These are phyloP conservation scores for Exutisphaerella laricina DNA, from an alignment of 2,329 filamentous ascomycete genomes.

Conservation along the genomic window DNA sequence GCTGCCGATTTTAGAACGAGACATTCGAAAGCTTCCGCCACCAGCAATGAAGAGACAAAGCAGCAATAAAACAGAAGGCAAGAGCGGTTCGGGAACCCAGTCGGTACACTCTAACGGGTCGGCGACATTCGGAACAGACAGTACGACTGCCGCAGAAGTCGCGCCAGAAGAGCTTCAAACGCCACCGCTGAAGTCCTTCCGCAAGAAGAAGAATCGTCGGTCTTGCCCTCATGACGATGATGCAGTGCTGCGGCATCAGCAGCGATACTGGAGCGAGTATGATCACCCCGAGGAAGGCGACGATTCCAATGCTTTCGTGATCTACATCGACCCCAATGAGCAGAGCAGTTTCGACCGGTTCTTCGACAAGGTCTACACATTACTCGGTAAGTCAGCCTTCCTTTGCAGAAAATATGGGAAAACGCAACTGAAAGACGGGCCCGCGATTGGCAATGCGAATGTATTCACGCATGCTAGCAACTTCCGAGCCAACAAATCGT, in stretches of 20 bases:
- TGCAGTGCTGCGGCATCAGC: constrained; percentile 23
- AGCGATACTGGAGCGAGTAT: constrained; percentile 77
- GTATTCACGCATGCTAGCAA: too few species aligned
- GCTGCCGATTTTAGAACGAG: constrained; percentile 43
- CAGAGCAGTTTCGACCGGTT: constrained; percentile 60
- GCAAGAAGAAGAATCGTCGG: constrained; percentile 35
- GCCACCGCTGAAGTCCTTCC: constrained; percentile 39
- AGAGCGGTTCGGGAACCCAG: constrained; percentile 16
- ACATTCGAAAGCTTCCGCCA: constrained; percentile 50
- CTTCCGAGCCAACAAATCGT: too few species aligned
- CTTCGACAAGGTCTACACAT: constrained; percentile 47
- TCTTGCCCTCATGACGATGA: not conserved
- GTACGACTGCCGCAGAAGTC: constrained; percentile 30
- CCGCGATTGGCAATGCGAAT: too few species aligned
- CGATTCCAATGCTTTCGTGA: constrained; percentile 56
- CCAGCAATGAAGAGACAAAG: constrained; percentile 27
- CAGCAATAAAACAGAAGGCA: constrained; percentile 15
- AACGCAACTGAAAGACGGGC: too few species aligned
- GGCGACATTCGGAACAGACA: constrained; percentile 23
- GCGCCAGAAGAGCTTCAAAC: constrained; percentile 35
- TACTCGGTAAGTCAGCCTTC: constrained; percentile 31
- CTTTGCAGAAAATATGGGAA: too few species aligned
- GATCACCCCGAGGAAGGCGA: constrained; percentile 69
- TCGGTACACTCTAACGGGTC: constrained; percentile 34
- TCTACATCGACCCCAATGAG: constrained; percentile 68